Conservation (phyloP, 108 stramenopile species). For the Nannochloropsis oceanica region DNA sequence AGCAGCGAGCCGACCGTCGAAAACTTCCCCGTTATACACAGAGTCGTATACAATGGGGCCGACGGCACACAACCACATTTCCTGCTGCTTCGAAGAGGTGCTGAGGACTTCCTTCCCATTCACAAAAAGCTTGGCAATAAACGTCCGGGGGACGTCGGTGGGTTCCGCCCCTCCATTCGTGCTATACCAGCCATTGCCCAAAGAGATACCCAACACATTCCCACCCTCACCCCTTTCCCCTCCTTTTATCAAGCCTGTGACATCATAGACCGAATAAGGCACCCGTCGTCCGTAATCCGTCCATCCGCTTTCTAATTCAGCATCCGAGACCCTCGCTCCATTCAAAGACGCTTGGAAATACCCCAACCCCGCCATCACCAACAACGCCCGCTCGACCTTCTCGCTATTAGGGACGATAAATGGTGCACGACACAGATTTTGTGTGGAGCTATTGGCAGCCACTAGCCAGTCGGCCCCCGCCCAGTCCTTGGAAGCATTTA, state of each 20-base stretch:
- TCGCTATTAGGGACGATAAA: background rate
- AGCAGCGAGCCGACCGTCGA: slow-evolving; percentile 19
- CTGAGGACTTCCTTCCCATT: slow-evolving; percentile 14
- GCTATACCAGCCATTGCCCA: slow-evolving; percentile 33
- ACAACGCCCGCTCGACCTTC: background rate
- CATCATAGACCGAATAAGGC: background rate
- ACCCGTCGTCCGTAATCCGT: background rate
- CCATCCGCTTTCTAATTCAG: background rate
- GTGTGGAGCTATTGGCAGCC: background rate
- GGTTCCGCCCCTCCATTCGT: slow-evolving; percentile 10
- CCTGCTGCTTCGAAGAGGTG: background rate
- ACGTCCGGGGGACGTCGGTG: slow-evolving; percentile 4
- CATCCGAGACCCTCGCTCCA: background rate
- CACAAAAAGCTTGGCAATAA: slow-evolving; percentile 16
- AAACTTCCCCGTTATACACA: slow-evolving; percentile 28
- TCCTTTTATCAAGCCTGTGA: background rate
- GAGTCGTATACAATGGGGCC: slow-evolving; percentile 29
- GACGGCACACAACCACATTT: background rate
- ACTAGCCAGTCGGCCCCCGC: background rate
- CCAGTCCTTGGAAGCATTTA: background rate
- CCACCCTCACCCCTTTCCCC: background rate
- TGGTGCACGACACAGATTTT: background rate
- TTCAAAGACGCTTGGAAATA: background rate
- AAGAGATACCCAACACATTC: slow-evolving; percentile 11
- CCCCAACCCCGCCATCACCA: background rate